Conservation (phyloP, 495 filamentous ascomycete genomes). For the Aspergillus wentii region DNA sequence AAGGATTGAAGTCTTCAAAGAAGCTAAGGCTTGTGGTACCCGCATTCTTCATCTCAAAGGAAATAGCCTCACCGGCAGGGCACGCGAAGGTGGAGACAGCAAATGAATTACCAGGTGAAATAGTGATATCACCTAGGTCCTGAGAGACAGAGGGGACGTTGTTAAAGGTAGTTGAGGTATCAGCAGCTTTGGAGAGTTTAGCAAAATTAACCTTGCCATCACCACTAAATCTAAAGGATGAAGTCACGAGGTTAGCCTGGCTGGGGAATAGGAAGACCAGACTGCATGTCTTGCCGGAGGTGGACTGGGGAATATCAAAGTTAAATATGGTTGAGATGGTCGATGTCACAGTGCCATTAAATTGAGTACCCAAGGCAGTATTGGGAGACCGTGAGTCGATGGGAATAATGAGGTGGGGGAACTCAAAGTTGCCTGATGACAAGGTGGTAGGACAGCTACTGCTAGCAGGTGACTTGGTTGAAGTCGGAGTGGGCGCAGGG, state of each 20-base stretch:
- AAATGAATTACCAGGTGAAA: constrained; percentile 53
- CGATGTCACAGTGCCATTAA: constrained; percentile 48
- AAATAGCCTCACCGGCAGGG: constrained; percentile 44
- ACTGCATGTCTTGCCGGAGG: constrained; percentile 55
- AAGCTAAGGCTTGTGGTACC: constrained; percentile 53
- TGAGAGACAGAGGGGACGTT: constrained; percentile 39
- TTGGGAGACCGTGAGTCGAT: constrained; percentile 52
- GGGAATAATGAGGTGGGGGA: constrained; percentile 63
- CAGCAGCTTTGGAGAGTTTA: constrained; percentile 34
- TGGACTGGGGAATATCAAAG: constrained; percentile 56
- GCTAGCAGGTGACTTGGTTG: no score
- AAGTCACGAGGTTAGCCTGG: constrained; percentile 46
- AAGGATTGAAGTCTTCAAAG: constrained; percentile 58
- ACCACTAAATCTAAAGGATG: constrained; percentile 51
- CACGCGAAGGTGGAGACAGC: constrained; percentile 52
- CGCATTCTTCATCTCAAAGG: constrained; percentile 47
- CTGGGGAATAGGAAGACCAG: constrained; percentile 64
- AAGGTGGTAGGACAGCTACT: constrained; percentile 50
- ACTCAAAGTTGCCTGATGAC: constrained; percentile 49
- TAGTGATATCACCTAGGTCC: constrained; percentile 43
- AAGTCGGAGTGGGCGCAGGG: constrained; percentile 12
- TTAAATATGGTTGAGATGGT: constrained; percentile 62
- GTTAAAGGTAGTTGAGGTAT: constrained; percentile 44
- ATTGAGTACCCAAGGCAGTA: constrained; percentile 45
- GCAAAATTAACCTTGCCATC: constrained; percentile 51